Evolutionary conservation across 306 rosid species (phyloP), one percentile per base, ranked within the genome.

Genomic region (Sophora flavescens): DNA sequence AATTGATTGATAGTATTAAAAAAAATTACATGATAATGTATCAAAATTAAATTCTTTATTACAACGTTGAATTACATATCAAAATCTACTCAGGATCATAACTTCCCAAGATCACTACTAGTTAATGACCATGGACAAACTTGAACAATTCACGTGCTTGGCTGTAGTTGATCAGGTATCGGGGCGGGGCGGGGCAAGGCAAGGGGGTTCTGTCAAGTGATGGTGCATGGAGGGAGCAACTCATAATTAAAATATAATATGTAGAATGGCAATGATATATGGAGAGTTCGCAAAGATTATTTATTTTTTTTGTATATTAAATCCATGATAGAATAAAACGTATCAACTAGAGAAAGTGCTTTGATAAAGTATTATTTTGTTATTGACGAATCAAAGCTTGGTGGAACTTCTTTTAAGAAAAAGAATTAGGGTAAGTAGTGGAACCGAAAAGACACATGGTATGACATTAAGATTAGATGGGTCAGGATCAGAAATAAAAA

Each of bases 401-500:
- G 86, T 75, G 73, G 84, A 78, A 80, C 83, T 70, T 77, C 83
- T 67, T 63, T 74, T 63, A 50, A 68, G 76, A 65, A 63, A 81
- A 77, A 76, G 79, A 68, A 77, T 32, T 52, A 35, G 72, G 74
- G 32, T 60, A 16, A 67, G 61, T 64, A 82, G 86, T 87, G 91
- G 91, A 91, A 80, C 85, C 67, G 51, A 45, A 73, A 75, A 85
- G 88, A 72, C 86, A 74, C 63, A 76, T 48, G 48, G 14, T 62
- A 58, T 57, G 14, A 14, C 60, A 82, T 57, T 68, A 72, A 81
- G 61, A 65, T 62, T 51, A 52, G 59, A 58, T 44, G 32, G 47
- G 77, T 16, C 56, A 82, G 75, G 82, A 84, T 84, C 76, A 63
- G 85, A 84, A 76, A 79, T 72, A 60, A 64, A 65, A 48, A 73